phyloP scores from a whole-genome alignment of 2,329 filamentous ascomycete species.

The Diaporthe ilicicola region DNA sequence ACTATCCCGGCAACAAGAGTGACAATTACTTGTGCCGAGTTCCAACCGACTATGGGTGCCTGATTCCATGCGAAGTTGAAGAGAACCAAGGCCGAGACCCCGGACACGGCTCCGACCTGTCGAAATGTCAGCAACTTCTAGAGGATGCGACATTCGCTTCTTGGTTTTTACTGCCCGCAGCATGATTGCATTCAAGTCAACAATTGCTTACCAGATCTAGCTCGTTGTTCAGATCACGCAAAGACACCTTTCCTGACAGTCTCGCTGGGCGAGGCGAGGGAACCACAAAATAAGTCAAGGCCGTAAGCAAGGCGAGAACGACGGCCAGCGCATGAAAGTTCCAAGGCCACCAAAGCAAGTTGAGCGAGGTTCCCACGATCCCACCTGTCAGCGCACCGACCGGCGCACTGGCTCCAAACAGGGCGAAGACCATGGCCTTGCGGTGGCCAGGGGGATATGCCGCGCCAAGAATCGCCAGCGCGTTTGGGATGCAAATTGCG shows the following conservation, averaged over 20 bases:
- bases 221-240: constrained; percentile 32
- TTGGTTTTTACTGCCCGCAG: no score
- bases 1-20: constrained; percentile 61
- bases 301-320: constrained; percentile 36
- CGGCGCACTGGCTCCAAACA: constrained; percentile 47
- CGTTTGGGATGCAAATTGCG: constrained; percentile 64
- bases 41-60: constrained; percentile 61
- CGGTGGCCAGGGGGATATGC: constrained; percentile 52
- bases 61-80: constrained; percentile 70
- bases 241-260: neutral
- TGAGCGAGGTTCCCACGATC: constrained; percentile 42
- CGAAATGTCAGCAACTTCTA: neutral
- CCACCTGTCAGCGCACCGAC: constrained; percentile 38
- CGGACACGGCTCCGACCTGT: constrained; percentile 41
- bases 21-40: constrained; percentile 57
- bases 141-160: neutral
- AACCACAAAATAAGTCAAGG: constrained; percentile 36
- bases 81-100: constrained; percentile 60
- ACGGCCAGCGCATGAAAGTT: constrained; percentile 41
- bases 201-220: constrained; percentile 37
- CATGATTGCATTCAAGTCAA: no score
- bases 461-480: constrained; percentile 62
- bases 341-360: constrained; percentile 44
- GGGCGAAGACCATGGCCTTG: constrained; percentile 46
- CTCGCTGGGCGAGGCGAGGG: constrained; percentile 29